Conservation (phyloP, 2,329 filamentous ascomycete species). For the Camptophora hylomeconis region DNA sequence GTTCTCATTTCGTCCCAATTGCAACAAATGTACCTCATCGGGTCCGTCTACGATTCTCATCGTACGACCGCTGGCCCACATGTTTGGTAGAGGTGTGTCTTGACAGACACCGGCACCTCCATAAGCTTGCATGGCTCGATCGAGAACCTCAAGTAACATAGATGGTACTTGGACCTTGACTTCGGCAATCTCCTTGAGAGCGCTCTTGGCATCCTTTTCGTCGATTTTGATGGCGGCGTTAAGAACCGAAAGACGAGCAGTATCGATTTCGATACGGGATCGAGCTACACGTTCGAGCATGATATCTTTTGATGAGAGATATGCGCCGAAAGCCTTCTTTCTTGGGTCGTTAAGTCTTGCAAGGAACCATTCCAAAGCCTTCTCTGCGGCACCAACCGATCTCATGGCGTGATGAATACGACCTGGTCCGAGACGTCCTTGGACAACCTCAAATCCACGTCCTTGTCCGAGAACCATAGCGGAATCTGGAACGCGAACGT, state of each 20-base stretch:
- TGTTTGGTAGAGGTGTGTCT: conserved; percentile 75
- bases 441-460: conserved; percentile 94
- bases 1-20: conserved; percentile 44
- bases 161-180: conserved; percentile 85
- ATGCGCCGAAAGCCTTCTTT: conserved; percentile 86
- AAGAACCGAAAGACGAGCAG: conserved; percentile 75
- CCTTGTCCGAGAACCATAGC: conserved; percentile 89
- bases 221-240: conserved; percentile 96
- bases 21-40: conserved; percentile 77
- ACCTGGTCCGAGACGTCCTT: conserved; percentile 87
- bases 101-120: conserved; percentile 85
- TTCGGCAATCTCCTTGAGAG: conserved; percentile 85
- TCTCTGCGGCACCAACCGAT: conserved; percentile 78
- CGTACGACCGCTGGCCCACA: conserved; percentile 66
- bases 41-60: conserved; percentile 83
- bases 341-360: conserved; percentile 82
- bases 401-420: conserved; percentile 98
- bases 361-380: conserved; percentile 87
- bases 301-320: conserved; percentile 76
- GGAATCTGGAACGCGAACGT: conserved; percentile 69
- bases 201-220: conserved; percentile 71
- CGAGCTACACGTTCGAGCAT: conserved; percentile 91
- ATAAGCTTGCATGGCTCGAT: conserved; percentile 86
- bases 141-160: conserved; percentile 73
- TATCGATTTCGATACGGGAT: conserved; percentile 86